Conservation (phyloP, 2,329 filamentous ascomycete species). For the Diaporthe ampelina region DNA sequence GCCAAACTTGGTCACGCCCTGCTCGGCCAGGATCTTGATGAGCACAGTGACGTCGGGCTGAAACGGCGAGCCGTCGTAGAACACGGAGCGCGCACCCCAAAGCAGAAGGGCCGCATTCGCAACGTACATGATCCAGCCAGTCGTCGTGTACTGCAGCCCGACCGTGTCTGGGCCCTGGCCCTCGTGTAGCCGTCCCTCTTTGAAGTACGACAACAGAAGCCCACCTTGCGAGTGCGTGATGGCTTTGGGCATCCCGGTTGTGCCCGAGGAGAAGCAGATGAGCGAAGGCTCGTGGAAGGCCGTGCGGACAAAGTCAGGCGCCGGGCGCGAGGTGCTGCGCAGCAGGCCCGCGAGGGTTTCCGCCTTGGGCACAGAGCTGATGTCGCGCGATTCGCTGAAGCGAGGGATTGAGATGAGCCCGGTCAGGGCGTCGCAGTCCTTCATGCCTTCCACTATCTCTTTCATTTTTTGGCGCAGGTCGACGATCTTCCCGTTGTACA, state of each 20-base stretch:
- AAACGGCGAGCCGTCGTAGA: constrained; percentile 91
- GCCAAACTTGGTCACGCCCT: constrained; percentile 79
- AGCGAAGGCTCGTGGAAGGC: constrained; percentile 82
- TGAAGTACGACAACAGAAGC: constrained; percentile 64
- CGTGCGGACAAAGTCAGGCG: constrained; percentile 70
- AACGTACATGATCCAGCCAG: constrained; percentile 93
- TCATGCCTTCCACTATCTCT: constrained; percentile 75
- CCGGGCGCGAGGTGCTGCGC: constrained; percentile 44
- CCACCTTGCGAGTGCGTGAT: constrained; percentile 85
- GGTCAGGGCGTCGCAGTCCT: constrained; percentile 70
- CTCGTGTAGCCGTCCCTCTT: constrained; percentile 72
- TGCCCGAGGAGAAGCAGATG: constrained; percentile 84
- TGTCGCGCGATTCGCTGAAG: constrained; percentile 72
- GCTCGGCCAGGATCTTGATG: constrained; percentile 72
- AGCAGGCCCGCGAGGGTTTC: constrained; percentile 63
- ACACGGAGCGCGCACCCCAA: constrained; percentile 71
- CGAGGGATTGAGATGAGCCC: constrained; percentile 76
- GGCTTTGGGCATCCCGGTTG: constrained; percentile 86
- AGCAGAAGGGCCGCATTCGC: constrained; percentile 70
- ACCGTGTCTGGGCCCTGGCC: constrained; percentile 56
- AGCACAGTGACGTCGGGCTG: constrained; percentile 75
- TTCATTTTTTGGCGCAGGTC: constrained; percentile 81
- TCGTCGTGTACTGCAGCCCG: constrained; percentile 72
- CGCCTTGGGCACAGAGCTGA: constrained; percentile 64
- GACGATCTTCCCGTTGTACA: constrained; percentile 83